These are phyloP conservation scores for Conticribra guillardii DNA, from an alignment of 108 stramenopile species.

Conservation along the genomic window DNA sequence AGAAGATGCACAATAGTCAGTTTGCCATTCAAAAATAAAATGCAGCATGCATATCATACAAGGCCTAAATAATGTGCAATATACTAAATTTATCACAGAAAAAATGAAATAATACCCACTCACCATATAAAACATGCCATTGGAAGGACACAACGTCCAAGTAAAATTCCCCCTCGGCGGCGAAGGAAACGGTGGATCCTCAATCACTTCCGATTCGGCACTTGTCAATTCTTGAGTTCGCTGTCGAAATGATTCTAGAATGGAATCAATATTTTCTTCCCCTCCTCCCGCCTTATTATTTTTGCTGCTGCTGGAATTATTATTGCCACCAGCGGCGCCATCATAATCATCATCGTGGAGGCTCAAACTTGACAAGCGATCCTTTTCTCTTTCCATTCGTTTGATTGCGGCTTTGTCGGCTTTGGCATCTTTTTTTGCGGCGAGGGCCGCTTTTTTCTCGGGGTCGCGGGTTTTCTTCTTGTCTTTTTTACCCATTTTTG, in stretches of 20 bases:
- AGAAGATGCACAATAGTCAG: no score
- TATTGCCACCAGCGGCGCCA: slow-evolving; percentile 15
- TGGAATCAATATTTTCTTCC: slow-evolving; percentile 45
- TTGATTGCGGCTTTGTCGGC: slow-evolving; percentile 79
- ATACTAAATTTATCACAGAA: no score
- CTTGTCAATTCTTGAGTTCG: slow-evolving; percentile 37
- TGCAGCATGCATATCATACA: no score
- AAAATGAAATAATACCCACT: slow-evolving; percentile 8
- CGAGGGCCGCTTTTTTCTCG: slow-evolving; percentile 79
- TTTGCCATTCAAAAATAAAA: no score
- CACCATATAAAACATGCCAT: slow-evolving; percentile 76
- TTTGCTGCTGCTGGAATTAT: not conserved
- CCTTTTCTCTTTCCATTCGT: slow-evolving; percentile 61
- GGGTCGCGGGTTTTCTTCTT: slow-evolving; percentile 77
- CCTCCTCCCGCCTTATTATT: no score
- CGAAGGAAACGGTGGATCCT: slow-evolving; percentile 52
- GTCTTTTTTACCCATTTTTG: slow-evolving; percentile 56
- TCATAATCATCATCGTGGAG: slow-evolving; percentile 19
- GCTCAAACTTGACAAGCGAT: slow-evolving; percentile 15
- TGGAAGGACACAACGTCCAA: slow-evolving; percentile 61
- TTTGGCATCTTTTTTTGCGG: slow-evolving; percentile 85
- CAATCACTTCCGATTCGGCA: slow-evolving; percentile 45
- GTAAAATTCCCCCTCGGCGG: slow-evolving; percentile 84
- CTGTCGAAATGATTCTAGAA: slow-evolving; percentile 53
- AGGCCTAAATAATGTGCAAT: no score